A percentile compares a stretch with the other conserved stretches of the same genome.
phyloP scores from a whole-genome alignment of 305 asterid species.

The Fraxinus xanthoxyloides region DNA sequence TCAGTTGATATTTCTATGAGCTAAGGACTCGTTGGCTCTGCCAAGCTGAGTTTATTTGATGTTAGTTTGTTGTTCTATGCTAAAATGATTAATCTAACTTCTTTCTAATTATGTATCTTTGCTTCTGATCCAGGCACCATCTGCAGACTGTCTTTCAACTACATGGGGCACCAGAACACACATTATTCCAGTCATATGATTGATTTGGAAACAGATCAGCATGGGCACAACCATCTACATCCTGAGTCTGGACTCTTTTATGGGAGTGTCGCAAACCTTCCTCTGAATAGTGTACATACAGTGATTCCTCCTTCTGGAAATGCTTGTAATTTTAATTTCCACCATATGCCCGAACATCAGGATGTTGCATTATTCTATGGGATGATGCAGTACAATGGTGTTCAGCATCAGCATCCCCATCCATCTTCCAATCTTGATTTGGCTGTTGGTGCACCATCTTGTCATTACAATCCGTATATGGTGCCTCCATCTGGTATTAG shows the following conservation, averaged over 20 bases:
- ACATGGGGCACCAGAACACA: constrained; percentile 67
- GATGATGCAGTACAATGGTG: constrained; percentile 41
- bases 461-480: constrained; percentile 44
- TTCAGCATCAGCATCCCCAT: constrained; percentile 40
- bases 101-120: constrained; percentile 16
- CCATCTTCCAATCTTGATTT: constrained; percentile 52
- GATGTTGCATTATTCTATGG: constrained; percentile 54
- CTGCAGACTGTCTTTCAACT: constrained; percentile 16
- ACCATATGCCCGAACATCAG: constrained; percentile 54
- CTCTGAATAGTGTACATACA: constrained; percentile 52
- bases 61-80: neutral
- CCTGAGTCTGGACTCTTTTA: constrained; percentile 53
- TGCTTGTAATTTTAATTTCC: constrained; percentile 45
- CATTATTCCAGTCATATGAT: constrained; percentile 47
- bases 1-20: neutral
- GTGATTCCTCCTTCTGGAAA: constrained; percentile 45
- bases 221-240: constrained; percentile 44
- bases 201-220: constrained; percentile 56
- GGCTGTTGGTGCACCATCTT: constrained; percentile 50
- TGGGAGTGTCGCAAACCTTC: constrained; percentile 45
- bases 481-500: constrained; percentile 36
- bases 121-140: constrained; percentile 45
- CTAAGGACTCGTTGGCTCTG: neutral
- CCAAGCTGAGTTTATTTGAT: neutral
- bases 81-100: neutral